Base-by-base conservation (phyloP, 306 rosid species). In the Fragaria ananassa region DNA sequence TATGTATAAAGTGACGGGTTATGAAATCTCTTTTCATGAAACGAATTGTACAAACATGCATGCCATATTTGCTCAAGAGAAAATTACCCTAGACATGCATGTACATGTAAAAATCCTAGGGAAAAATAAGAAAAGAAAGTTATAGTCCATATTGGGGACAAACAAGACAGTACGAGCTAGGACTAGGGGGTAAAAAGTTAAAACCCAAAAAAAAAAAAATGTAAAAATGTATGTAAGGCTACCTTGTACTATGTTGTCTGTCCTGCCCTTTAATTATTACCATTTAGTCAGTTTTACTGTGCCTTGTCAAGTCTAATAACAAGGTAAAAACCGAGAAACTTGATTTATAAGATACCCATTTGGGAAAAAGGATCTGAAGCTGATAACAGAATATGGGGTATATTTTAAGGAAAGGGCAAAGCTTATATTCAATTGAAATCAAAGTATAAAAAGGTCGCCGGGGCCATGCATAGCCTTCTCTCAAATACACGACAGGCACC, bases 381-480 rank as follows among this genome's bases (percentile, higher is more conserved):
- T 29, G 37, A 49, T 62, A 61, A 60, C 37, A 39, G 73, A 63
- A 37, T 12, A 27, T 25, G 74, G 42, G 17, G 70, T 29, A 45
- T 57, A 31, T 23, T 5, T 78, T 27, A 74, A 74, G 67, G 75
- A 58, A 42, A n/a, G 27, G 18, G 62, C 57, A 63, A 13, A 15
- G 21, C 67, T 75, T 67, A 37, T 42, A 42, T 68, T 74, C 62
- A 41, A 41, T 17, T 9, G 23, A 15, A 63, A 7, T 63, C 68
- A 6, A 35, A 63, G 27, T 65, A 65, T 31, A 62, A 51, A 78
- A 29, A 50, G 70, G n/a, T 7, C 10, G 8, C 54, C 81, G 67
- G n/a, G 27, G 71, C 75, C 63, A 81, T 70, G 75, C 65, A 80
- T 68, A 76, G 79, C 62, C 79, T 81, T 21, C 77, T 78, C 41